Conservation (phyloP, 306 rosid species). For the Cajanus cajan region DNA sequence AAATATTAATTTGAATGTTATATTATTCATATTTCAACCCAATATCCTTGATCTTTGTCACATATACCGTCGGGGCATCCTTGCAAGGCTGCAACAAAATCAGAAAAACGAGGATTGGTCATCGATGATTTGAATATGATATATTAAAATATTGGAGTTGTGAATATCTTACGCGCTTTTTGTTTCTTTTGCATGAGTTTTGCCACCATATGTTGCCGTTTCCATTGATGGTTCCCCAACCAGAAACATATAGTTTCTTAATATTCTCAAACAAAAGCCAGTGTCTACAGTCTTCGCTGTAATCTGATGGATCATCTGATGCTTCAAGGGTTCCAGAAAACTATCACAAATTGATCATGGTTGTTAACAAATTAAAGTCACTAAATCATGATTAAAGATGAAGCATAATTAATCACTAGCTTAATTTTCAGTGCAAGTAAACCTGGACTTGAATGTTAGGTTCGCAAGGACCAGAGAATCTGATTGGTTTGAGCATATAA, state of each 20-base stretch:
- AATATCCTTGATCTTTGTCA: neutral
- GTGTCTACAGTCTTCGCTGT: slow-evolving; percentile 33
- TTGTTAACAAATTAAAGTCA: neutral
- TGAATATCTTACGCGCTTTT: slow-evolving; percentile 41
- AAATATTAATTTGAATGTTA: neutral
- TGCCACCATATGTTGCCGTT: slow-evolving; percentile 84
- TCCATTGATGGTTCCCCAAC: slow-evolving; percentile 78
- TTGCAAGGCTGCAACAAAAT: slow-evolving; percentile 69
- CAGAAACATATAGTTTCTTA: slow-evolving; percentile 41
- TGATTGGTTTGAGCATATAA: slow-evolving; percentile 63
- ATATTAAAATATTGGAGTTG: neutral
- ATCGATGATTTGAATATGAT: neutral
- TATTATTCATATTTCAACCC: neutral
- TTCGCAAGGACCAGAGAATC: slow-evolving; percentile 77
- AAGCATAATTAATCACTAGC: neutral
- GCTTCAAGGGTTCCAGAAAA: slow-evolving; percentile 67
- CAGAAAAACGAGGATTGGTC: neutral
- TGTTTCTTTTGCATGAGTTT: slow-evolving; percentile 64
- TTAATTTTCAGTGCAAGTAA: neutral
- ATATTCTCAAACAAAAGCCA: slow-evolving; percentile 58
- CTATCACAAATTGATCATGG: slow-evolving; percentile 17
- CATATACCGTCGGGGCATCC: slow-evolving; percentile 78
- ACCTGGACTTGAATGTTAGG: slow-evolving; percentile 56
- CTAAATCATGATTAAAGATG: neutral
- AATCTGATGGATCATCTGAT: slow-evolving; percentile 49